Base-by-base conservation (phyloP, 2,329 filamentous ascomycete genomes). In the Calonectria crousiana region DNA sequence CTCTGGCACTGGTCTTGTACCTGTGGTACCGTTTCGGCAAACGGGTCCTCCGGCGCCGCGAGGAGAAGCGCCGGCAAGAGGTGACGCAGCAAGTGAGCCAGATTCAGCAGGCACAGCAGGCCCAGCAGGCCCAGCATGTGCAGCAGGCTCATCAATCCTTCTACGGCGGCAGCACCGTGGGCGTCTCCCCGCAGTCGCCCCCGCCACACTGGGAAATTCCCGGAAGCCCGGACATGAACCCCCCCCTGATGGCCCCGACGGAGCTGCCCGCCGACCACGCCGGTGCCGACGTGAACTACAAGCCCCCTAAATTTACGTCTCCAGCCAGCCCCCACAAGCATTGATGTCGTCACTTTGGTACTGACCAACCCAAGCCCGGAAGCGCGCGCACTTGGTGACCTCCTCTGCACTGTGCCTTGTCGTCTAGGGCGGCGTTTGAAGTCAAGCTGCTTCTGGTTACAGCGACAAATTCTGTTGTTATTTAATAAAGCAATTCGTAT, bases 1-100 rank as follows among this genome's bases (percentile, higher is more conserved):
- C 74, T 0, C 52, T 72, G 14, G 70, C 41, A 16, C 56, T 84
- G 0, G 16, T 85, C 16, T 71, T 77, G 2, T 38, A 82, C 11
- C 28, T 81, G 18, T 72, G 70, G 70, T 68, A 60, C 52, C 41
- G 36, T 5, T 44, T 72, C 26, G 70, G 70, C 38, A 68, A 47
- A 20, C 32, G 23, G 6, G 64, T 72, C 65, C 26, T 72, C 38
- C 70, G 41, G n/a, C 62, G 64, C 16, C 70, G 70, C 4, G 32
- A 64, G 41, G 26, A 52, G 51, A 52, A 52, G 44, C 64, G 51
- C 20, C 56, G 32, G 32, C 30, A n/a, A 6, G 11, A 67, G 58
- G 56, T 51, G 23, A 69, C 23, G 6, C 58, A 62, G 14, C 58
- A 62, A 30, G 58, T 36, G 3, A 36, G 44, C 20, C 62, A 71